These are phyloP conservation scores for Brassica incana DNA, from an alignment of 345 rosid species.

Conservation along the genomic window DNA sequence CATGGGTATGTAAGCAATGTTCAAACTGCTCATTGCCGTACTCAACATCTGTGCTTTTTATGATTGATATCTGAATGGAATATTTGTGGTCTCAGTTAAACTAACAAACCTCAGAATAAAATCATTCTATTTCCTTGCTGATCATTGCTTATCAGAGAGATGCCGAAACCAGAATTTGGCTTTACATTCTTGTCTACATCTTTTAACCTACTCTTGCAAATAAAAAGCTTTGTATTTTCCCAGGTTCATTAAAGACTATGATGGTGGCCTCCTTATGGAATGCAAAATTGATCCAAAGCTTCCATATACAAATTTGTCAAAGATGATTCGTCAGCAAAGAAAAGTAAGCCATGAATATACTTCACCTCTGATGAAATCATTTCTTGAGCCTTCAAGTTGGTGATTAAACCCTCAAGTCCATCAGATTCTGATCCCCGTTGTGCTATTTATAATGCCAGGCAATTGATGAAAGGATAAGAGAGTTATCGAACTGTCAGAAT, in stretches of 20 bases:
- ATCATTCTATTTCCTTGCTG: conserved; percentile 7
- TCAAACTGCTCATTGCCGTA: neutral
- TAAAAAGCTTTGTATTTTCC: conserved; percentile 20
- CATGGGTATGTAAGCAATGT: conserved; percentile 69
- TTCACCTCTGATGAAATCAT: neutral
- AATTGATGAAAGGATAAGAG: conserved; percentile 92
- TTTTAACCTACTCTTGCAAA: conserved; percentile 3
- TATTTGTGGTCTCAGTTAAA: neutral
- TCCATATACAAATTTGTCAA: conserved; percentile 89
- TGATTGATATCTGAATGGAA: conserved; percentile 16
- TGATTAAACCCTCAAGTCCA: conserved; percentile 18
- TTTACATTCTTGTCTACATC: neutral
- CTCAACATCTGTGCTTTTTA: neutral
- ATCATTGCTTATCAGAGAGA: conserved; percentile 13
- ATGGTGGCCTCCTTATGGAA: conserved; percentile 98
- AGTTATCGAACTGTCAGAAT: conserved; percentile 86
- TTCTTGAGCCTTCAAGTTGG: conserved; percentile 5
- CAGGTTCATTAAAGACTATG: conserved; percentile 96
- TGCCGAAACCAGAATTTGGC: neutral
- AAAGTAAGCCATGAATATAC: conserved; percentile 48
- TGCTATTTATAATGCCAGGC: conserved; percentile 53
- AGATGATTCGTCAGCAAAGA: conserved; percentile 89
- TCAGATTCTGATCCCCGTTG: conserved; percentile 21
- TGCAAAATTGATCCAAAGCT: conserved; percentile 98
- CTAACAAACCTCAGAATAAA: conserved; percentile 1